phyloP scores from a whole-genome alignment of 75 land plant genomes.

The Adiantum capillusveneris region DNA sequence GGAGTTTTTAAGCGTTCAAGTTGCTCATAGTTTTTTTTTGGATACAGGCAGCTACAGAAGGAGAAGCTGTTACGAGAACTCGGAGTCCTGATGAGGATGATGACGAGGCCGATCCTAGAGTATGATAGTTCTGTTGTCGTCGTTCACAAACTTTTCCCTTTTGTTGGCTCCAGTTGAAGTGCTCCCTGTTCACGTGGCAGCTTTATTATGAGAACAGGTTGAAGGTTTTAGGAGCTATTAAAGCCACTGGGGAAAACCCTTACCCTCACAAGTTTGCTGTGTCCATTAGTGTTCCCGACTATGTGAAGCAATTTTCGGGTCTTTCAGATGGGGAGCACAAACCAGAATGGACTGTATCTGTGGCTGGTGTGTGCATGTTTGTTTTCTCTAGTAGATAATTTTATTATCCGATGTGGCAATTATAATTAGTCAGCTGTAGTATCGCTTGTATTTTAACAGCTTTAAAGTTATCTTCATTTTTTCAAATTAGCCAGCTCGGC shows the following conservation, averaged over 20 bases:
- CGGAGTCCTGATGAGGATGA: constrained; percentile 34
- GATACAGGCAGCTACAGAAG: constrained; percentile 14
- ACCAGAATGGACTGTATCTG: constrained; percentile 31
- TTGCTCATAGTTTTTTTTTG: no score
- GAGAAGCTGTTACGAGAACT: constrained; percentile 16
- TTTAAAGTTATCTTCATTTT: no score
- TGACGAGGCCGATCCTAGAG: constrained; percentile 80
- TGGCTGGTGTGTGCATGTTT: constrained; percentile 42
- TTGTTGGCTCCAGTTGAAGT: no score
- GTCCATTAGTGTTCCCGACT: constrained; percentile 39
- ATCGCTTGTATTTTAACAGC: no score
- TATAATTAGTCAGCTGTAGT: no score
- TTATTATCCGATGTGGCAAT: background rate
- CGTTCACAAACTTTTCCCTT: no score
- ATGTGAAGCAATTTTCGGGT: constrained; percentile 30
- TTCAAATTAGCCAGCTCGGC: no score
- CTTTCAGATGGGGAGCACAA: constrained; percentile 48
- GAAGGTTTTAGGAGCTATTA: constrained; percentile 36
- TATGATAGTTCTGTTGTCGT: constrained; percentile 4
- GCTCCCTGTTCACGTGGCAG: constrained; percentile 37
- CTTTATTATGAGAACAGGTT: constrained; percentile 75
- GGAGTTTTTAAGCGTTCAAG: no score
- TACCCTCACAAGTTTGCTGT: constrained; percentile 83
- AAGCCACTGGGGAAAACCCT: constrained; percentile 47
- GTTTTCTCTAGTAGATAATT: background rate